Percentiles rank a stretch among this genome's conserved stretches.
Evolutionary conservation across 257 asterid genomes (phyloP).

Genomic region (Nicotiana tabacum): DNA sequence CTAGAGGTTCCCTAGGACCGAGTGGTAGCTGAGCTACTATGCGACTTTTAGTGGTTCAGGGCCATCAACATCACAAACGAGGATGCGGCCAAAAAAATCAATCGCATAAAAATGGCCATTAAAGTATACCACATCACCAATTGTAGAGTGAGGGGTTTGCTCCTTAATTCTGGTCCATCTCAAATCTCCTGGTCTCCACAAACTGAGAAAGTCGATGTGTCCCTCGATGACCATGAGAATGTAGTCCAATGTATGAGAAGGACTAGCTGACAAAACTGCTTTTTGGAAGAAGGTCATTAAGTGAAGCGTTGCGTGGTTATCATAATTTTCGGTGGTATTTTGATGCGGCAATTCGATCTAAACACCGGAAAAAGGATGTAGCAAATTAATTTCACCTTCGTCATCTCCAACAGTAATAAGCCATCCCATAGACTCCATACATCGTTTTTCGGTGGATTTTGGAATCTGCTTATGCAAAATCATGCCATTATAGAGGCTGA

Average conservation of each 20-base stretch:
- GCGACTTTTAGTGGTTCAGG: no score
- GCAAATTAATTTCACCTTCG: no score
- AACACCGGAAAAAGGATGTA: no score
- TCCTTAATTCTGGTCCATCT: background rate
- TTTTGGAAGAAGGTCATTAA: background rate
- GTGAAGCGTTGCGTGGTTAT: rapidly evolving
- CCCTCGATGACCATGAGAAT: background rate
- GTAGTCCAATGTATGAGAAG: background rate
- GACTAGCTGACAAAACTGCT: background rate
- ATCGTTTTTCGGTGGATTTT: rapidly evolving
- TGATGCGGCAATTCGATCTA: no score
- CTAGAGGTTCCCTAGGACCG: background rate
- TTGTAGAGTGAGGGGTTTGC: no score
- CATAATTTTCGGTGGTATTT: no score
- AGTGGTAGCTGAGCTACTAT: background rate
- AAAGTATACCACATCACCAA: background rate
- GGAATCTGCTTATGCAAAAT: no score
- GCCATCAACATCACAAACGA: background rate
- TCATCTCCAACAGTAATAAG: no score
- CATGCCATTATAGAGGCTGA: no score
- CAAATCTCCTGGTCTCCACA: slow-evolving; percentile 2
- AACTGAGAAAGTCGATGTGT: background rate
- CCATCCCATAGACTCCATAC: no score
- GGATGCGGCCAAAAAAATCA: background rate
- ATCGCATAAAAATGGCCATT: background rate